phyloP scores from a whole-genome alignment of 345 rosid genomes.

The Hevea brasiliensis region DNA sequence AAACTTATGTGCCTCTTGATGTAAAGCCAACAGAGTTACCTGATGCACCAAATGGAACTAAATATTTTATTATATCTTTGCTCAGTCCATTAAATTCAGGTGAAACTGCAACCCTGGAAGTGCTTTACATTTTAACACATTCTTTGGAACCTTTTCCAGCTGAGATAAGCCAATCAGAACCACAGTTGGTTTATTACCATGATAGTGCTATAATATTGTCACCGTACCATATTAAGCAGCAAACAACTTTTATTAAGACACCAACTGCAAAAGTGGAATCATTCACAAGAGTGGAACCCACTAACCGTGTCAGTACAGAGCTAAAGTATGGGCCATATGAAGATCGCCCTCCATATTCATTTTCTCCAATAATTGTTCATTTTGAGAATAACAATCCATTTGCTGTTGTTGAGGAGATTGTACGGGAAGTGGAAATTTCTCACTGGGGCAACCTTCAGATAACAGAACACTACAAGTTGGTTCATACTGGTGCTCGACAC shows the following conservation, averaged over 20 bases:
- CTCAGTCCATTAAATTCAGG: constrained; percentile 56
- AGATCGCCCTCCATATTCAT: constrained; percentile 65
- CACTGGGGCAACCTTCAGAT: constrained; percentile 98
- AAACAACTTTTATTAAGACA: constrained; percentile 72
- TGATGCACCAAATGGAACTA: constrained; percentile 71
- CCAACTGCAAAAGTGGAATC: constrained; percentile 87
- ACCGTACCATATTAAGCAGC: constrained; percentile 77
- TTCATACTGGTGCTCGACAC: constrained; percentile 93
- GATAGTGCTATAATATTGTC: constrained; percentile 78
- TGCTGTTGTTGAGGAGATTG: constrained; percentile 97
- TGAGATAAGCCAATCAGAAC: constrained; percentile 89
- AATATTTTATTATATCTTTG: constrained; percentile 53
- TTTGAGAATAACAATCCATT: constrained; percentile 94
- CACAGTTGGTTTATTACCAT: constrained; percentile 83
- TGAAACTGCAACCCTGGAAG: constrained; percentile 73
- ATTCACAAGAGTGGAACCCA: constrained; percentile 81
- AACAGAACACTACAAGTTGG: constrained; percentile 81
- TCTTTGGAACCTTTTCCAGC: constrained; percentile 87
- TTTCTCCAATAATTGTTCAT: constrained; percentile 76
- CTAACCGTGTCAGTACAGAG: constrained; percentile 68
- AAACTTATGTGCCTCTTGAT: constrained; percentile 53
- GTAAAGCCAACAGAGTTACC: constrained; percentile 64
- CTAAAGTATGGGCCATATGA: constrained; percentile 92
- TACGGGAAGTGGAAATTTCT: constrained; percentile 88
- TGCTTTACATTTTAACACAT: constrained; percentile 74